A percentile compares a stretch with the other conserved stretches of the same genome.
phyloP scores from a whole-genome alignment of 768 basidiomycete genomes.

The Lanmaoa pseudosensibilis region DNA sequence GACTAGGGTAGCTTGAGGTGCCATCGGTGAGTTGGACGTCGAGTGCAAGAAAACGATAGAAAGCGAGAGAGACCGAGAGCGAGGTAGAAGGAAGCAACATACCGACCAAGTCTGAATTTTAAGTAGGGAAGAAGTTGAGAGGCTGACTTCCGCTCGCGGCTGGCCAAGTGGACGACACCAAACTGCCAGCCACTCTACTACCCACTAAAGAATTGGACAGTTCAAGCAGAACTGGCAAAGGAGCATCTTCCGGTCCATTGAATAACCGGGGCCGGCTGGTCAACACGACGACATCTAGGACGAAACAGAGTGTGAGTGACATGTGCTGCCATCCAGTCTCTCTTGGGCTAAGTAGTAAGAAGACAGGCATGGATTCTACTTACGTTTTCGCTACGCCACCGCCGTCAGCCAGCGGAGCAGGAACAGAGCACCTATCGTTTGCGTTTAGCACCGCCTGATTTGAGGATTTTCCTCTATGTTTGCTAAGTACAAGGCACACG shows the following conservation, averaged over 20 bases:
- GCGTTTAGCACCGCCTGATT: too few species aligned
- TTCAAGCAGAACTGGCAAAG: too few species aligned
- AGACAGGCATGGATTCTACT: too few species aligned
- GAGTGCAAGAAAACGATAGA: conserved; percentile 3
- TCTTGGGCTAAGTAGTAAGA: too few species aligned
- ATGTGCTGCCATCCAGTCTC: too few species aligned
- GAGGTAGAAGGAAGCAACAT: conserved; percentile 13
- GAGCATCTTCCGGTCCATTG: not conserved
- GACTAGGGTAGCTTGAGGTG: conserved; percentile 21
- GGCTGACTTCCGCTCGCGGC: conserved; percentile 24
- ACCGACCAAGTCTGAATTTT: not conserved
- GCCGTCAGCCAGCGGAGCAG: too few species aligned
- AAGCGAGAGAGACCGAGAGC: conserved; percentile 10
- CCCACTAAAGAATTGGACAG: not conserved
- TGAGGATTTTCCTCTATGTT: too few species aligned
- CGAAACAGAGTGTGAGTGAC: not conserved
- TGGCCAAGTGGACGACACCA: not conserved
- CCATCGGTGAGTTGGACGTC: conserved; percentile 18
- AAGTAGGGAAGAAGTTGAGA: conserved; percentile 10
- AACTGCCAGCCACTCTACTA: not conserved
- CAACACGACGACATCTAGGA: not conserved
- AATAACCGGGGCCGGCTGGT: not conserved
- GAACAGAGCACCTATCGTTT: too few species aligned
- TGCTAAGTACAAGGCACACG: too few species aligned
- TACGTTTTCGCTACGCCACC: too few species aligned